Percentiles rank a stretch among this genome's conserved stretches.
phyloP scores from a whole-genome alignment of 2,329 filamentous ascomycete genomes.

The Aspergillus ruber region DNA sequence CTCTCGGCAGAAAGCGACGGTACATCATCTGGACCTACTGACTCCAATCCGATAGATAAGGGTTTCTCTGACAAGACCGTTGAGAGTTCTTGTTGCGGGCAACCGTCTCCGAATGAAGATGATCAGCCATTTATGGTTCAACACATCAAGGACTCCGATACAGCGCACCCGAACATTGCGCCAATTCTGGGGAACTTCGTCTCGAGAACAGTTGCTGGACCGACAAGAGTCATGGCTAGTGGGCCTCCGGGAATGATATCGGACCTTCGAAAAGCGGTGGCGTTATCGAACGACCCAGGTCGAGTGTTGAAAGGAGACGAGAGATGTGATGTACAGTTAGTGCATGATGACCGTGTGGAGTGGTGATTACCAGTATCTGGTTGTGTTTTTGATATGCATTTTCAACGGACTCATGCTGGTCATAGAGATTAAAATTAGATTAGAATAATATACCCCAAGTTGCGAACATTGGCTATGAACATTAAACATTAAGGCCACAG shows the following conservation, averaged over 20 bases:
- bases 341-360: slow-evolving; percentile 54
- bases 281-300: slow-evolving; percentile 45
- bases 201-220: slow-evolving; percentile 37
- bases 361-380: slow-evolving; percentile 10
- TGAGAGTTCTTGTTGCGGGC: neutral
- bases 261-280: slow-evolving; percentile 52
- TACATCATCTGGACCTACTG: slow-evolving; percentile 12
- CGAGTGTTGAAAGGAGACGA: slow-evolving; percentile 55
- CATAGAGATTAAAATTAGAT: too few relatives aligned
- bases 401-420: too few relatives aligned
- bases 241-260: slow-evolving; percentile 56
- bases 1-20: slow-evolving; percentile 2
- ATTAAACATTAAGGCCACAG: too few relatives aligned
- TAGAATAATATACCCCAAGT: too few relatives aligned
- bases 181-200: slow-evolving; percentile 46
- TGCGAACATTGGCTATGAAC: too few relatives aligned
- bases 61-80: neutral
- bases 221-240: slow-evolving; percentile 54
- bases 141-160: slow-evolving; percentile 6
- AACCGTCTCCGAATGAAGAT: neutral
- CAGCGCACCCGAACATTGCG: slow-evolving; percentile 27
- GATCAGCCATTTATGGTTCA: slow-evolving; percentile 6
- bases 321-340: slow-evolving; percentile 49
- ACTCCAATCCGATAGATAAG: slow-evolving; percentile 1
- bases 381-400: too few relatives aligned